Percentiles rank a stretch among this genome's conserved stretches.
Conservation (phyloP, 2,329 filamentous ascomycete species). For the Zymoseptoria pseudotritici region DNA sequence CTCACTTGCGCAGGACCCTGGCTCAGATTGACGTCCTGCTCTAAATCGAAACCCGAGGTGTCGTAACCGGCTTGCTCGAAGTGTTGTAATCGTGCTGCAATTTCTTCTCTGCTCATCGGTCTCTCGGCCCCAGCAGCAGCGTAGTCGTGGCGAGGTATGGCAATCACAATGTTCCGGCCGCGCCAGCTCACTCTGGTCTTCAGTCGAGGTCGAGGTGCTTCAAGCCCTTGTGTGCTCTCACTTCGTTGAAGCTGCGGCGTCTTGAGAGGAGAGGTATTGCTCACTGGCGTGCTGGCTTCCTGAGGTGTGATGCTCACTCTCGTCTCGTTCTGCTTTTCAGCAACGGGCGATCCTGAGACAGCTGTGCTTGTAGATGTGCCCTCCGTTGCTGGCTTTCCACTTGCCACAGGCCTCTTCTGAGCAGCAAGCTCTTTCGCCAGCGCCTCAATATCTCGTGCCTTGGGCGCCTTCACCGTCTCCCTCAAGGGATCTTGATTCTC, state of each 20-base stretch:
- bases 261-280: neutral
- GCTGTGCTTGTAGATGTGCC: neutral
- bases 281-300: neutral
- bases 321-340: neutral
- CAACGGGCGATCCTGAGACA: neutral
- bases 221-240: constrained; percentile 8
- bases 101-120: constrained; percentile 45
- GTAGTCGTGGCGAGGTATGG: constrained; percentile 38
- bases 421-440: neutral
- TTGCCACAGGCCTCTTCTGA: neutral
- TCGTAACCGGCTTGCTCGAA: constrained; percentile 66
- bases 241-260: neutral
- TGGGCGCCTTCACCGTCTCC: neutral
- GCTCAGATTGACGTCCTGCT: constrained; percentile 34
- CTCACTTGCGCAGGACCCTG: constrained; percentile 50
- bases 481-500: constrained; percentile 1
- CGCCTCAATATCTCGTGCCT: neutral
- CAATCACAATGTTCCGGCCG: constrained; percentile 40
- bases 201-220: constrained; percentile 34
- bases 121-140: constrained; percentile 35
- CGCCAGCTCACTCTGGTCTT: constrained; percentile 41
- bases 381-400: neutral
- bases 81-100: constrained; percentile 54
- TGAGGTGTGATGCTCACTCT: neutral
- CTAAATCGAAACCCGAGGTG: constrained; percentile 60